Evolutionary conservation across 1,139 yeast species (phyloP), one percentile per base, ranked within the genome.

Genomic region (Lodderomyces orthopsilosis): DNA sequence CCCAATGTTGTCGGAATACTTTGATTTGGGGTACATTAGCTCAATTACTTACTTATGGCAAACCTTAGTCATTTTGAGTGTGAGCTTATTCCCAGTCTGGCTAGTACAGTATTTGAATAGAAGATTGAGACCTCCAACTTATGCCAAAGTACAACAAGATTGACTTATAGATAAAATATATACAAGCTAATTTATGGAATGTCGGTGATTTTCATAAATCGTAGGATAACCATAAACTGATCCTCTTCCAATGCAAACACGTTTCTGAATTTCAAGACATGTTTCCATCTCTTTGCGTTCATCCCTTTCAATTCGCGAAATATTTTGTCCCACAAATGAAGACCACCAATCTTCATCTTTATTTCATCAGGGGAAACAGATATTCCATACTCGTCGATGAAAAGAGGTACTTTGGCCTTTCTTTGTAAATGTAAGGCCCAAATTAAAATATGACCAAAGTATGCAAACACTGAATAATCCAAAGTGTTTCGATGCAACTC

Each of bases 91-190:
- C 40, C 98, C 98, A 1, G 95, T 94, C 1, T 91, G 96, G 96
- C 67, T 85, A 2, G 82, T 83, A 3, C 87, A 87, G 61, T 74
- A 87, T 6, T 67, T 91, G 22, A 81, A 84, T 57, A 75, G 96
- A 49, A 80, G 74, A 51, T 63, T 94, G 46, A 79, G 90, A 51
- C 98, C 98, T 7, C 98, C 98, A 34, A 90, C 87, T 59, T 93
- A 94, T 63, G 98, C 98, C n/a, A 93, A 93, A 61, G 98, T 93
- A 40, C 97, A 88, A 62, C 94, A 84, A 50, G 81, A 67, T 47
- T 68, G 55, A 44, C 9, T 3, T 14, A 21, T 8, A 19, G n/a
- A 38, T 17, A 7, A 10, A 5, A 35, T 22, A 21, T 21, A 27
- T 13, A 21, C 4, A 17, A 38, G 19, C 34, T 15, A 24, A 37